Evolutionary conservation across 768 basidiomycete genomes (phyloP).

Genomic region (Naganishia friedmannii): DNA sequence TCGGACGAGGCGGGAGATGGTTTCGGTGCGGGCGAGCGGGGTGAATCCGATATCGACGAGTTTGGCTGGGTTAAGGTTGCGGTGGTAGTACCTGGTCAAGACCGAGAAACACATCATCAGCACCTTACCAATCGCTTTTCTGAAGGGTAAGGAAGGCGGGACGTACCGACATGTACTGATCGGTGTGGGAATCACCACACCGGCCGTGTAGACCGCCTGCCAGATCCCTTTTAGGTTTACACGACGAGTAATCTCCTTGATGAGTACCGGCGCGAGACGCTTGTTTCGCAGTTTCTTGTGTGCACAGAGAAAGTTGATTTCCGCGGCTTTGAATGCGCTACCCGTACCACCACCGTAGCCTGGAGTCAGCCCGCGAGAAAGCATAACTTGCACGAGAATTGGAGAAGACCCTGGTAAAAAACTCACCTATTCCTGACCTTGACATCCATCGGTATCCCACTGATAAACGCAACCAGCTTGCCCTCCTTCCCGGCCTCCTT

Average conservation of each 20-base stretch:
- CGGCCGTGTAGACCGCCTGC: conserved; percentile 96
- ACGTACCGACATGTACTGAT: conserved; percentile 77
- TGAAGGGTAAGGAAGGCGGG: too few species aligned
- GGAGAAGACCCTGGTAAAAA: too few species aligned
- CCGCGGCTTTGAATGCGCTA: conserved; percentile 70
- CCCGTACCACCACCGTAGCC: too few species aligned
- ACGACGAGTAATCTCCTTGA: conserved; percentile 94
- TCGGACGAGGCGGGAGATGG: conserved; percentile 83
- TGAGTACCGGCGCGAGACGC: conserved; percentile 88
- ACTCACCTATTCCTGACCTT: conserved; percentile 80
- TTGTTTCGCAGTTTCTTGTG: conserved; percentile 97
- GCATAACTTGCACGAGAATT: too few species aligned
- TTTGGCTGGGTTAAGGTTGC: conserved; percentile 84
- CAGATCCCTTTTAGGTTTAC: conserved; percentile 84
- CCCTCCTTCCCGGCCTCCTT: conserved; percentile 56
- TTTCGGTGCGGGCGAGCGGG: conserved; percentile 78
- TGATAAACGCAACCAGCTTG: conserved; percentile 94
- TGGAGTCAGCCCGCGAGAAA: too few species aligned
- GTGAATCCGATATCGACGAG: conserved; percentile 86
- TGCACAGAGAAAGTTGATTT: conserved; percentile 96
- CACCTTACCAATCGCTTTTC: too few species aligned
- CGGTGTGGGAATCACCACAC: conserved; percentile 88
- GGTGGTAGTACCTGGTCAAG: conserved; percentile 91
- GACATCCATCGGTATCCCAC: conserved; percentile 80
- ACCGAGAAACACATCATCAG: too few species aligned